phyloP scores from a whole-genome alignment of 1,139 yeast species.

The Candida sanyaensis region DNA sequence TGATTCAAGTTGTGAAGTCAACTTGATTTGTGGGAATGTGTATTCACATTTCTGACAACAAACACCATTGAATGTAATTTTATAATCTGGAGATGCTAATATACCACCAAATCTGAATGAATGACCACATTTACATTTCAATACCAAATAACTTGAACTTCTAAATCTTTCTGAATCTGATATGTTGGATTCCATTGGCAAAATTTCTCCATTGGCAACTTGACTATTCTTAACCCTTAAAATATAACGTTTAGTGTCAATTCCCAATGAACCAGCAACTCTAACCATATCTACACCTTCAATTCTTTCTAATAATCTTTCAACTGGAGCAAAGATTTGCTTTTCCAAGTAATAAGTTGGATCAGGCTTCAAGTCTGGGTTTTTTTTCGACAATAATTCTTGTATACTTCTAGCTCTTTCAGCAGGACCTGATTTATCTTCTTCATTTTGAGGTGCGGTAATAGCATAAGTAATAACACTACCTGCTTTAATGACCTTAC shows the following conservation, averaged over 20 bases:
- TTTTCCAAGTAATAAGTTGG: constrained; percentile 78
- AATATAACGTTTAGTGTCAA: constrained; percentile 68
- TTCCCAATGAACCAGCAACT: constrained; percentile 74
- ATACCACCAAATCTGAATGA: constrained; percentile 75
- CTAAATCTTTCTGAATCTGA: constrained; percentile 83
- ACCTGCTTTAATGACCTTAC: constrained; percentile 85
- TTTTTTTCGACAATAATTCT: constrained; percentile 58
- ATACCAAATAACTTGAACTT: constrained; percentile 53
- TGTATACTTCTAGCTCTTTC: constrained; percentile 80
- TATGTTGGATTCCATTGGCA: constrained; percentile 80
- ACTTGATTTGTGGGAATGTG: constrained; percentile 50
- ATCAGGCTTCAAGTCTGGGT: constrained; percentile 62
- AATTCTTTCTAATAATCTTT: constrained; percentile 80
- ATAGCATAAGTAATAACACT: constrained; percentile 88
- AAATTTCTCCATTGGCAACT: constrained; percentile 50
- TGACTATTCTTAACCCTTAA: constrained; percentile 41
- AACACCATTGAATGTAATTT: constrained; percentile 68
- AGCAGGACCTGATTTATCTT: constrained; percentile 51
- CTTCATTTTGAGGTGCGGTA: constrained; percentile 42
- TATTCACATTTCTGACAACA: constrained; percentile 63
- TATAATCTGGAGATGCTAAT: constrained; percentile 58
- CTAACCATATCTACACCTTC: constrained; percentile 85
- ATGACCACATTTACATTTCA: constrained; percentile 67
- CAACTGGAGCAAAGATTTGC: constrained; percentile 90
- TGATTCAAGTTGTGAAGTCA: constrained; percentile 74